Evolutionary conservation across 2,329 filamentous ascomycete genomes (phyloP), one percentile per base, ranked within the genome.

Genomic region (Chrysoporthe puriensis): DNA sequence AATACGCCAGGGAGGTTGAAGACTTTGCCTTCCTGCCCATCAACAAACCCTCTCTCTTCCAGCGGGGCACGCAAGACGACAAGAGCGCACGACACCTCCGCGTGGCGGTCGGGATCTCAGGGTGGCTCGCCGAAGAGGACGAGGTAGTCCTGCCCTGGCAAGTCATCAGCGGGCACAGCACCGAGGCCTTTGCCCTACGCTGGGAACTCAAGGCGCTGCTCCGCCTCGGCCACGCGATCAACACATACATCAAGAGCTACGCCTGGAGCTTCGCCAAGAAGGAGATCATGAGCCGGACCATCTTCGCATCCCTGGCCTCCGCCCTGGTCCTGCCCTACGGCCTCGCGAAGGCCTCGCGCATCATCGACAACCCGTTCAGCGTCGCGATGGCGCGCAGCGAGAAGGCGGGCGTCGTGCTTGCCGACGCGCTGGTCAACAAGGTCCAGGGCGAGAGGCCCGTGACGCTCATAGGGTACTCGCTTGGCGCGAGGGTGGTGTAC

Each of bases 1-100:
- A 90, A 67, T 97, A 97, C 74, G 93, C 94, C 2, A 88, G 89
- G 68, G 92, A 97, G 74, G 93, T 97, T 0, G 89, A 96, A 71
- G 94, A 97, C 76, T 89, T 89, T 72, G 81, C 82, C 42, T 97
- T 97, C 76, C 82, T 97, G 1, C 93, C 93, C 0, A 85, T 96
- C 21, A 84, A 85, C 44, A 80, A 81, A 13, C 77, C 82, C 62
- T 79, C 76, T 74, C 80, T 81, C 2, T 68, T 73, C 9, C 73
- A 74, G 2, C 75, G 74, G 56, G 72, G 74, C 21, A 74, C 75
- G 14, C 46, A 60, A 40, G 73, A 74, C 5, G 73, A 77, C 42
- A 73, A 76, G 18, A 73, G 79, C 44, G 73, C 77, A 4, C 79
- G 83, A 3, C 86, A 91, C 2, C 80, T 97, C 4, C 87, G 93